A percentile compares a stretch with the other conserved stretches of the same genome.
Conservation (phyloP, 306 rosid species). For the Malus domestica region ASM211411v1 NC_041791.1:17082001-17082500, state of each 20-base stretch:
- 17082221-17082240: neutral
- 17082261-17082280: neutral
- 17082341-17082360: neutral
- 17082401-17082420: too few species aligned
- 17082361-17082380: too few species aligned
- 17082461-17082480: too few species aligned
- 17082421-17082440: too few species aligned
- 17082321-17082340: neutral
- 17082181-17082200: neutral
- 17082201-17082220: neutral
- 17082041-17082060: neutral
- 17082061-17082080: neutral
- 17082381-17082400: too few species aligned
- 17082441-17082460: too few species aligned
- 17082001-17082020: neutral
- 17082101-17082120: neutral
- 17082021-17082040: neutral
- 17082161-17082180: neutral
- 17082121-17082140: neutral
- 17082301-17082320: too few species aligned
- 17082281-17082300: neutral
- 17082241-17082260: neutral
- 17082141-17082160: neutral
- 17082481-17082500: too few species aligned
- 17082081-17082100: neutral